Conservation (phyloP, 306 rosid species). For the Delonix regia region DNA sequence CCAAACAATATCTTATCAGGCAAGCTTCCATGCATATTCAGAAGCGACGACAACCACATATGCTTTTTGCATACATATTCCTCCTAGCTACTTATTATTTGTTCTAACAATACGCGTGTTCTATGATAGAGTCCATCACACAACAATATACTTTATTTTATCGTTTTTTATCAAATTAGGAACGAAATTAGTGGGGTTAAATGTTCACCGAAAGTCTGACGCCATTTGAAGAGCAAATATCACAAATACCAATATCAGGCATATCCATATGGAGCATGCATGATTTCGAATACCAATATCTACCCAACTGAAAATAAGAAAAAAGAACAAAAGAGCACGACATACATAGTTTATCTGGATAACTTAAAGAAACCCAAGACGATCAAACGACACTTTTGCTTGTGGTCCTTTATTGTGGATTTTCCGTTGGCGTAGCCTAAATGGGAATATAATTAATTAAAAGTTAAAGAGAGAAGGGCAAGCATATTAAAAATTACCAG, state of each 20-base stretch:
- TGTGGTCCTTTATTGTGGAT: neutral
- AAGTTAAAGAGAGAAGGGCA: neutral
- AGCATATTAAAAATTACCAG: constrained; percentile 35
- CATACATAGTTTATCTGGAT: neutral
- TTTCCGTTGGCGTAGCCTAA: neutral
- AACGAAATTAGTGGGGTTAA: neutral
- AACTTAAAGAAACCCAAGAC: neutral
- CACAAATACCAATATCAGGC: constrained; percentile 1
- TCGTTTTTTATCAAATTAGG: neutral
- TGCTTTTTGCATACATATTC: constrained; percentile 10
- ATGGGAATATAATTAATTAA: neutral
- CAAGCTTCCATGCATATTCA: neutral
- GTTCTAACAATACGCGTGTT: neutral
- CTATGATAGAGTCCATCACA: neutral
- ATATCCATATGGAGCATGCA: neutral
- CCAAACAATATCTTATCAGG: constrained; percentile 36
- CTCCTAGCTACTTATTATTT: neutral
- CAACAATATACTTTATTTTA: neutral
- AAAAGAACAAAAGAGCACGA: constrained; percentile 1
- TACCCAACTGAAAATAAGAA: neutral
- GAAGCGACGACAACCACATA: neutral
- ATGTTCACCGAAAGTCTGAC: neutral
- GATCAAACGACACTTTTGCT: constrained; percentile 1
- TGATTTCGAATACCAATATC: neutral
- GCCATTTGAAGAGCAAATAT: neutral